Percentiles rank a stretch among this genome's conserved stretches.
phyloP scores from a whole-genome alignment of 2,329 filamentous ascomycete species.

The Pleomassaria siparia region DNA sequence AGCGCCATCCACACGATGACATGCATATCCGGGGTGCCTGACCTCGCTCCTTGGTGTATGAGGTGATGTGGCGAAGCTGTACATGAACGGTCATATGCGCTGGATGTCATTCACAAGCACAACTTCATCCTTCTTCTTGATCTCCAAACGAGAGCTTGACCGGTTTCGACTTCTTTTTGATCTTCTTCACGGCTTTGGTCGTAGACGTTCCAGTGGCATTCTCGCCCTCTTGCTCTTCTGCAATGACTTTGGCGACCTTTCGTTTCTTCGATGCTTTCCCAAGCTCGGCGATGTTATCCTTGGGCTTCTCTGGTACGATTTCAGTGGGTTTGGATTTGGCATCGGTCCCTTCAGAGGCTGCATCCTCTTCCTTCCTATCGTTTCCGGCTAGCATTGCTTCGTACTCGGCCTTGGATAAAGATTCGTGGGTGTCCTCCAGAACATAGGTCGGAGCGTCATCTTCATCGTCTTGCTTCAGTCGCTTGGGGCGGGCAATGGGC shows the following conservation, averaged over 20 bases:
- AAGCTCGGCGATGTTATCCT: conserved; percentile 36
- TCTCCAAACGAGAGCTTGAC: conserved; percentile 44
- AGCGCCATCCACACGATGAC: too few relatives aligned
- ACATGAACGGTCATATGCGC: too few relatives aligned
- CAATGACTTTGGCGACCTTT: conserved; percentile 40
- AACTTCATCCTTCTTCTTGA: conserved; percentile 25
- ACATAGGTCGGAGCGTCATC: conserved; percentile 77
- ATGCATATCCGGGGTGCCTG: too few relatives aligned
- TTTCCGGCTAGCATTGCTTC: conserved; percentile 45
- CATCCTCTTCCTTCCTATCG: conserved; percentile 14
- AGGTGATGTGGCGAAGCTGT: too few relatives aligned
- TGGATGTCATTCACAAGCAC: too few relatives aligned
- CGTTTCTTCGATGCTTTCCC: conserved; percentile 39
- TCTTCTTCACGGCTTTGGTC: conserved; percentile 28
- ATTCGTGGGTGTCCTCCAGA: conserved; percentile 69
- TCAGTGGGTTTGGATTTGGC: neutral
- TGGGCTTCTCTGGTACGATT: conserved; percentile 9
- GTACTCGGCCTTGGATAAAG: conserved; percentile 56
- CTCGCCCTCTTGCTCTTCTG: conserved; percentile 28
- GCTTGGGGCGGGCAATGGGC: conserved; percentile 47
- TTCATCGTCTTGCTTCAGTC: conserved; percentile 59
- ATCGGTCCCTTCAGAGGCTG: neutral
- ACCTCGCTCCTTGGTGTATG: too few relatives aligned
- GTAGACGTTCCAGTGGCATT: conserved; percentile 13
- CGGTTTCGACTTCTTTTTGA: conserved; percentile 40